Percentiles rank a stretch among this genome's conserved stretches.
Conservation (phyloP, 2,329 filamentous ascomycete species). For the Fusarium solani-melongenae region DNA sequence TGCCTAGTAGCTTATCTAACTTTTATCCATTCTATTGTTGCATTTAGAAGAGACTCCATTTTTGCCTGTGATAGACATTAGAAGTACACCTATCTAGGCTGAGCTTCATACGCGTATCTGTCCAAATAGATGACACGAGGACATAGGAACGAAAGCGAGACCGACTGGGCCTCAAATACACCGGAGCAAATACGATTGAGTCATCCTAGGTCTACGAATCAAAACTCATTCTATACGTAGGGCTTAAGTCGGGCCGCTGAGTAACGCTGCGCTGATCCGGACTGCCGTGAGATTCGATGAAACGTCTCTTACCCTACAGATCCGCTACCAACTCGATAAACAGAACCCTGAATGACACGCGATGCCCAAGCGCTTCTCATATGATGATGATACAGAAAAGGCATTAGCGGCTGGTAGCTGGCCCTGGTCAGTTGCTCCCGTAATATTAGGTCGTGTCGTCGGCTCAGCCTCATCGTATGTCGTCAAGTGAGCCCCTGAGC, state of each 20-base stretch:
- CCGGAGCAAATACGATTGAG: neutral
- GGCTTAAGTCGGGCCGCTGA: neutral
- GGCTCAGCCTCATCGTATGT: neutral
- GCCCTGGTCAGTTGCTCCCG: neutral
- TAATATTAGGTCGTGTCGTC: neutral
- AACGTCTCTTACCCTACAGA: slow-evolving; percentile 19
- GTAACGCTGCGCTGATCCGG: neutral
- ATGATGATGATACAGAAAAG: neutral
- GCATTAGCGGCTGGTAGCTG: neutral
- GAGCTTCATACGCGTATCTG: neutral
- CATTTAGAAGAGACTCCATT: neutral
- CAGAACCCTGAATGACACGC: slow-evolving; percentile 4
- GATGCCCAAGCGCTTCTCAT: slow-evolving; percentile 9
- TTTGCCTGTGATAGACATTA: neutral
- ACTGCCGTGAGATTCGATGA: slow-evolving; percentile 1
- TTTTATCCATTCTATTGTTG: neutral
- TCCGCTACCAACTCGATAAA: neutral
- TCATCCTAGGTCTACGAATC: neutral
- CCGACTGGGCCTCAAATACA: neutral
- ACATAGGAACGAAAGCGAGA: neutral
- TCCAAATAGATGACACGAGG: neutral
- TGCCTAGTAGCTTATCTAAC: neutral
- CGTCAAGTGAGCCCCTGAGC: neutral
- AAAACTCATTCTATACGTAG: neutral
- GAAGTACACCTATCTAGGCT: neutral